These are phyloP conservation scores for Cordia subcordata DNA, from an alignment of 257 asterid genomes.

Conservation along the genomic window DNA sequence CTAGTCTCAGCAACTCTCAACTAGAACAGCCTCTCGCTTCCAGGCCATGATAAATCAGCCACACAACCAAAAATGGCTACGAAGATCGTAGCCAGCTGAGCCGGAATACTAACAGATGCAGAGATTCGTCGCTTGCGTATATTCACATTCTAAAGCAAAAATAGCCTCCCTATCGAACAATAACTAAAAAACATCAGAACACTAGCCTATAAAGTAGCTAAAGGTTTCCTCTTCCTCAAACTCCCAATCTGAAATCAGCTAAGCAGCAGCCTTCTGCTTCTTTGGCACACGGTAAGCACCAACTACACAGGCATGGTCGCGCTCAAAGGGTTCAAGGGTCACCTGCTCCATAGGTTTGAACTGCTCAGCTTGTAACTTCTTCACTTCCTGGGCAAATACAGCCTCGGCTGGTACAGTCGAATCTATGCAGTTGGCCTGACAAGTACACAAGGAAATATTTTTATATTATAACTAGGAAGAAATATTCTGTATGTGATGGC, in stretches of 20 bases:
- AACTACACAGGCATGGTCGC: constrained; percentile 98
- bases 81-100: no score
- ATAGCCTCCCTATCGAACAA: no score
- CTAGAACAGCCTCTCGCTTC: no score
- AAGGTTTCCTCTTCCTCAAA: no score
- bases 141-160: no score
- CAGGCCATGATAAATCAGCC: no score
- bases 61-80: no score
- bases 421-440: constrained; percentile 88
- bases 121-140: no score
- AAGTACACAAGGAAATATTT: background rate
- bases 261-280: constrained; percentile 52
- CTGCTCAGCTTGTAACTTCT: constrained; percentile 77
- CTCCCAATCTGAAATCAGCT: background rate
- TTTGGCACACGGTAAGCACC: constrained; percentile 76
- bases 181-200: no score
- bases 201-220: no score
- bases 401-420: constrained; percentile 88
- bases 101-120: no score
- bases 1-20: no score
- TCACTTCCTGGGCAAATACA: constrained; percentile 89
- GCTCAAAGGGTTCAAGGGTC: constrained; percentile 87
- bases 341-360: constrained; percentile 88
- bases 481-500: background rate
- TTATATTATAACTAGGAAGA: background rate